Evolutionary conservation across 164 flowering plant genomes (phyloP), one percentile per base, ranked within the genome.

Genomic region (Houttuynia cordata): DNA sequence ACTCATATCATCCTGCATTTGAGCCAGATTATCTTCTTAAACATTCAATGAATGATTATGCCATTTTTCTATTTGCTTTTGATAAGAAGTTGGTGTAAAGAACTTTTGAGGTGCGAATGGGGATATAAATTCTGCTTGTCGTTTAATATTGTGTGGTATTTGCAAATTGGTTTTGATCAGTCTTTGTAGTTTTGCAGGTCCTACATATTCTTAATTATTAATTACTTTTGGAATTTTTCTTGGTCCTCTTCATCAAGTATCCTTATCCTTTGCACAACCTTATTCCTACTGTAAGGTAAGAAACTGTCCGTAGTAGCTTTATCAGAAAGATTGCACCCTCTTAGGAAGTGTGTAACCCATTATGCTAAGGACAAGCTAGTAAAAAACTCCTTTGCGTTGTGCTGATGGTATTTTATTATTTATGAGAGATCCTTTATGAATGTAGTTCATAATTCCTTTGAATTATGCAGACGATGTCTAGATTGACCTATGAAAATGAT

Each of bases 21-120:
- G 37, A 30, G 6, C 37, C 37, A 30, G 6, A 30, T 30, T 30
- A 30, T 30, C 37, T 30, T 30, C 37, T 30, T 14, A 3, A 42
- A 12, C 9, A 42, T 42, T 42, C 37, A 30, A 6, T 30, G 37
- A 30, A 30, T 30, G 88, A 83, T 54, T 75, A 79, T 62, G 74
- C 50, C 64, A 84, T 88, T 67, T 91, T 82, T 62, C 89, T 85
- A 50, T 91, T 92, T 56, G 93, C 83, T 57, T 88, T 81, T 78
- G 89, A 92, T 53, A 87, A 96, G 24, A 84, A 95, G 77, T 82
- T 88, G 58, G 96, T 92, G 69, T 85, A 85, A 64, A 74, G 95
- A 30, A 92, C 96, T 21, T 80, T 92, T 61, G 86, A 85, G 37
- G 37, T 30, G 37, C 37, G 37, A 30, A 30, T 30, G 37, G 37